Evolutionary conservation across 2,329 filamentous ascomycete species (phyloP).

Genomic region (Leptoxyphium fumago): DNA sequence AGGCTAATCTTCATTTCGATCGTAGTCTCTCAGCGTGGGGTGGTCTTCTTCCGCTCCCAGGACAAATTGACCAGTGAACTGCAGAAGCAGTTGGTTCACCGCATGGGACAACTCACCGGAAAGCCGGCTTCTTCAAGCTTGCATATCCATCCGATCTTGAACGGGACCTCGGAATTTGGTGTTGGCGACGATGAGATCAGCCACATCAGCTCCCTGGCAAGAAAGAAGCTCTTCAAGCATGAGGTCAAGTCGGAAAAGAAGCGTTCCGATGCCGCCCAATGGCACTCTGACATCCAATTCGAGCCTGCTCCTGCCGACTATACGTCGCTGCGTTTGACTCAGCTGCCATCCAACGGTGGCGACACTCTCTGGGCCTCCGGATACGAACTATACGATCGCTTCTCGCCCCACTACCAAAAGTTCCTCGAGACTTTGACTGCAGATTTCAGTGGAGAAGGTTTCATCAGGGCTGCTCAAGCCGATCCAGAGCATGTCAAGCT

Average conservation of each 20-base stretch:
- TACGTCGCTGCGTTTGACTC: conserved; percentile 18
- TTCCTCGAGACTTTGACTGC: conserved; percentile 42
- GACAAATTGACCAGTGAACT: conserved; percentile 31
- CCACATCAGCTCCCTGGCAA: conserved; percentile 19
- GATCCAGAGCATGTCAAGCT: conserved; percentile 10
- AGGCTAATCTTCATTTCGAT: too few relatives aligned
- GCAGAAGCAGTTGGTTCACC: conserved; percentile 38
- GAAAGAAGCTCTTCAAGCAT: conserved; percentile 15
- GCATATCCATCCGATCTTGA: conserved; percentile 43
- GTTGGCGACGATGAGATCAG: conserved; percentile 23
- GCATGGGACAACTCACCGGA: conserved; percentile 43
- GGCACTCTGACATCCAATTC: conserved; percentile 33
- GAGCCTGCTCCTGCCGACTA: conserved; percentile 24
- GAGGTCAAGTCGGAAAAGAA: conserved; percentile 28
- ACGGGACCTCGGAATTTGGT: conserved; percentile 18
- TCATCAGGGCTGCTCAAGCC: conserved; percentile 21
- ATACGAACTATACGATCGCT: conserved; percentile 43
- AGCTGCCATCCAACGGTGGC: conserved; percentile 28
- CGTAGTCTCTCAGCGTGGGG: conserved; percentile 11
- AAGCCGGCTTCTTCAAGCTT: conserved; percentile 41
- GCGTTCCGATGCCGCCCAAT: conserved; percentile 32
- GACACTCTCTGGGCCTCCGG: conserved; percentile 26
- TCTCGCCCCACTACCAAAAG: conserved; percentile 40
- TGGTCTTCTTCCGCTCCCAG: conserved; percentile 16
- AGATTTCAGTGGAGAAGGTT: conserved; percentile 10